These are phyloP conservation scores for Spinacia oleracea DNA, from an alignment of 179 eudicot genomes.

Conservation along the genomic window DNA sequence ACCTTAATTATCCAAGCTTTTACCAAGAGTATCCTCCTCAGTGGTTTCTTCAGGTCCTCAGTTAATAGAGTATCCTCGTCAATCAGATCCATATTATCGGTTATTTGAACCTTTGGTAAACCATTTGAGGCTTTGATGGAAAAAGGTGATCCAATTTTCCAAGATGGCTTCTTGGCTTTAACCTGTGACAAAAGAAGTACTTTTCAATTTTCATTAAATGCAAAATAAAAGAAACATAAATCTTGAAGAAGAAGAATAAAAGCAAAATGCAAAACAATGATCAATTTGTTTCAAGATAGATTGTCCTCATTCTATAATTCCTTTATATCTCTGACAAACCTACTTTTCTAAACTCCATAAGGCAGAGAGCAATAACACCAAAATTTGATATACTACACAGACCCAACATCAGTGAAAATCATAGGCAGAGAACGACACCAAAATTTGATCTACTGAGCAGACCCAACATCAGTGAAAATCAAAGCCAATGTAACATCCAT, in stretches of 20 bases:
- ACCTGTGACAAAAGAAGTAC: conserved; percentile 21
- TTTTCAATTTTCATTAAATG: neutral
- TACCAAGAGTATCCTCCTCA: conserved; percentile 66
- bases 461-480: neutral
- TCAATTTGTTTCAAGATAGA: neutral
- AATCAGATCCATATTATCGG: conserved; percentile 79
- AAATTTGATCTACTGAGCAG: neutral
- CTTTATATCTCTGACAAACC: neutral
- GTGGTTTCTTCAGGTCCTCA: conserved; percentile 85
- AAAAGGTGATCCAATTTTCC: conserved; percentile 89
- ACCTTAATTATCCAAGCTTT: conserved; percentile 2
- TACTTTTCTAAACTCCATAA: too few relatives aligned
- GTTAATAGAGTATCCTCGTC: conserved; percentile 91
- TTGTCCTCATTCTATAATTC: neutral
- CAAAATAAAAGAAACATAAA: neutral
- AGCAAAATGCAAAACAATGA: neutral
- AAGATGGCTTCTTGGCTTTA: conserved; percentile 71
- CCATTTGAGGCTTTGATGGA: conserved; percentile 54
- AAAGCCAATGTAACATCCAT: neutral
- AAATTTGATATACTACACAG: neutral
- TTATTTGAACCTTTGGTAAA: conserved; percentile 66
- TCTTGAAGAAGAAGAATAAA: too few relatives aligned
- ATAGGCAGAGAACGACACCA: neutral
- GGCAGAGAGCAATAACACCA: neutral
- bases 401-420: neutral